Conservation (phyloP, 2,329 filamentous ascomycete species). For the Monilinia polystroma region DNA sequence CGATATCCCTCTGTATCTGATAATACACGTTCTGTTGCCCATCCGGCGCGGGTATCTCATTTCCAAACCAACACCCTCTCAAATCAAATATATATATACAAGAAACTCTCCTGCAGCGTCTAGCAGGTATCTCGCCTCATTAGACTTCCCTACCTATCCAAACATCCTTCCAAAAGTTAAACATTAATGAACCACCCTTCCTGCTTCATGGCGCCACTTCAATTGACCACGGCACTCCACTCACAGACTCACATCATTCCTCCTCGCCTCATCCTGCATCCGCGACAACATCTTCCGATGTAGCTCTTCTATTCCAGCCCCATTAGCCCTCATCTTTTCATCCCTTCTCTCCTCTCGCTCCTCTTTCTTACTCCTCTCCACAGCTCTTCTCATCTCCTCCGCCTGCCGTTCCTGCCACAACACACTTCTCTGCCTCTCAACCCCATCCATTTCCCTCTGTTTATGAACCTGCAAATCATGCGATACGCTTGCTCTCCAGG, state of each 20-base stretch:
- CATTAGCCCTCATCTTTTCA: conserved; percentile 71
- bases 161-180: not conserved
- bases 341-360: conserved; percentile 64
- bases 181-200: not conserved
- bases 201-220: not conserved
- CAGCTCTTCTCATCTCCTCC: conserved; percentile 58
- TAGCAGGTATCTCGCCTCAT: too few relatives aligned
- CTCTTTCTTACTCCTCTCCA: conserved; percentile 56
- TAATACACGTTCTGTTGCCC: conserved; percentile 2
- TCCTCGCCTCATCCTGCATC: conserved; percentile 21
- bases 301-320: conserved; percentile 69
- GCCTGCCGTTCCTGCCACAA: conserved; percentile 57
- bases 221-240: not conserved
- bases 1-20: not conserved
- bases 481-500: conserved; percentile 65
- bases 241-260: not conserved
- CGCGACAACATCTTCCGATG: conserved; percentile 71
- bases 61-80: not conserved
- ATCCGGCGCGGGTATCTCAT: not conserved
- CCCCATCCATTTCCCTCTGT: conserved; percentile 39
- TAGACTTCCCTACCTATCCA: not conserved
- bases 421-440: conserved; percentile 54
- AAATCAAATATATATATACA: conserved; percentile 2
- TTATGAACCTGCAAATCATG: conserved; percentile 54
- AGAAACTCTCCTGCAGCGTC: not conserved